These are phyloP conservation scores for Vigna trinervia DNA, from an alignment of 306 rosid species.

Conservation along the genomic window DNA sequence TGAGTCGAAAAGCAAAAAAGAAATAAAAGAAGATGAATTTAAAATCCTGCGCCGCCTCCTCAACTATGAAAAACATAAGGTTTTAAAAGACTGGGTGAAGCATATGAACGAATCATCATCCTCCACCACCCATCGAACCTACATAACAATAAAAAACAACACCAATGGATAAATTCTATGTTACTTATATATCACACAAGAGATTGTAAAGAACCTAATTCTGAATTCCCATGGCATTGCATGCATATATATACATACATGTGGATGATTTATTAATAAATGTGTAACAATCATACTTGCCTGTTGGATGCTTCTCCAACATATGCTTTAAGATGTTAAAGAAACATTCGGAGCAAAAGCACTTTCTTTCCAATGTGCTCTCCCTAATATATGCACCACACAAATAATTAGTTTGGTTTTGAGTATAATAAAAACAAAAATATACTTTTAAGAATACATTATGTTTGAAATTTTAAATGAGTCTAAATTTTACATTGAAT, in stretches of 20 bases:
- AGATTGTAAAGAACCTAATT: constrained; percentile 41
- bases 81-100: constrained; percentile 43
- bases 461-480: too few species aligned
- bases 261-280: constrained; percentile 27
- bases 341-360: constrained; percentile 35
- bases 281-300: constrained; percentile 48
- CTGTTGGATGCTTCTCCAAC: constrained; percentile 74
- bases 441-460: too few species aligned
- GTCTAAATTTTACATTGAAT: too few species aligned
- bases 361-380: constrained; percentile 30
- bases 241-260: constrained; percentile 41
- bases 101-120: constrained; percentile 69
- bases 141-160: neutral
- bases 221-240: constrained; percentile 41
- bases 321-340: constrained; percentile 49
- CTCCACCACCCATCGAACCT: constrained; percentile 45
- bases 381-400: constrained; percentile 46
- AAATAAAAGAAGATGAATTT: constrained; percentile 22
- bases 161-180: constrained; percentile 15
- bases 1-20: neutral
- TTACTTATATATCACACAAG: constrained; percentile 37
- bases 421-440: neutral
- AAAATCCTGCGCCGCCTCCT: constrained; percentile 48
- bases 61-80: constrained; percentile 50
- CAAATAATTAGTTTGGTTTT: neutral